Percentiles rank a stretch among this genome's conserved stretches.
Evolutionary conservation across 1,284 basidiomycete genomes (phyloP).

Genomic region (Trichosporon asahii): DNA sequence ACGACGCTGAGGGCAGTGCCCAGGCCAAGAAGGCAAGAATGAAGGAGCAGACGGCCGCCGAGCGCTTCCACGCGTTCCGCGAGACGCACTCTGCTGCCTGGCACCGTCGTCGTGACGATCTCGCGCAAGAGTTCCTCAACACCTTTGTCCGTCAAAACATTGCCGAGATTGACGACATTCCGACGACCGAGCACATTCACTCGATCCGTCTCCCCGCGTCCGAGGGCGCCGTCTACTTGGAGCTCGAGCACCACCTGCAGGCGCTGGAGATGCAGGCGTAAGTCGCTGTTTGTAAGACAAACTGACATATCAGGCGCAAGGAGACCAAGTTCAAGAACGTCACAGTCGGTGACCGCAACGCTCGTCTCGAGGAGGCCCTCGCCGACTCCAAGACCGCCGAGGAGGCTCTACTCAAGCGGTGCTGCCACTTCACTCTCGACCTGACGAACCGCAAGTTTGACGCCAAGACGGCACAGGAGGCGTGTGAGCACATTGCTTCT

Average conservation of each 20-base stretch:
- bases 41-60: conserved; percentile 80
- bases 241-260: conserved; percentile 89
- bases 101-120: conserved; percentile 78
- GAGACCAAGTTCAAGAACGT: conserved; percentile 63
- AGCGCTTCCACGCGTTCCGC: conserved; percentile 93
- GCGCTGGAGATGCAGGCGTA: conserved; percentile 49
- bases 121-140: conserved; percentile 80
- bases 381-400: conserved; percentile 87
- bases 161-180: conserved; percentile 94
- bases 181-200: conserved; percentile 66
- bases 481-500: conserved; percentile 83
- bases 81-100: conserved; percentile 88
- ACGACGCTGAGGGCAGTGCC: conserved; percentile 77
- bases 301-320: conserved; percentile 58
- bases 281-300: conserved; percentile 17
- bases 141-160: conserved; percentile 89
- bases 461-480: conserved; percentile 65
- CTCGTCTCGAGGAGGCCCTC: conserved; percentile 76
- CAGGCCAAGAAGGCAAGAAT: conserved; percentile 71
- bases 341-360: conserved; percentile 73
- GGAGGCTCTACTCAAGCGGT: conserved; percentile 86
- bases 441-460: conserved; percentile 60
- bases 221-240: conserved; percentile 89
- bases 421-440: conserved; percentile 81
- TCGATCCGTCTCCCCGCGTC: conserved; percentile 78